Evolutionary conservation across 352 stramenopile genomes (phyloP).

Genomic region (Phytophthora pinifolia): DNA sequence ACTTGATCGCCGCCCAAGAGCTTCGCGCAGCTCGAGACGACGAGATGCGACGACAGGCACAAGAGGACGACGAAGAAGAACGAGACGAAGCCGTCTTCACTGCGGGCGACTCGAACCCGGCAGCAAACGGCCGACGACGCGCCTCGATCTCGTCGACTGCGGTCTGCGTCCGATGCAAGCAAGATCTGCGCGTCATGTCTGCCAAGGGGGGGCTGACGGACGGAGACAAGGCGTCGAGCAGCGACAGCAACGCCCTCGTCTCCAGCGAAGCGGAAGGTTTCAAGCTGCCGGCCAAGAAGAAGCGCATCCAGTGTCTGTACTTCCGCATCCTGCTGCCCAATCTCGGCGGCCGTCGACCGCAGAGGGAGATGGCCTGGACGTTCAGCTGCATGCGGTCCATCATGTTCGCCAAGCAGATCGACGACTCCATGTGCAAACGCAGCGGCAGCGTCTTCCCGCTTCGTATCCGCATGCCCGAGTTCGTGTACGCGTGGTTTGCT

Average conservation of each 20-base stretch:
- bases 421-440: conserved; percentile 73
- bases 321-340: conserved; percentile 93
- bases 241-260: conserved; percentile 1
- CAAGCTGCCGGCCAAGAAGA: conserved; percentile 32
- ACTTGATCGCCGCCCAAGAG: conserved; percentile 68
- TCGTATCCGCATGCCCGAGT: conserved; percentile 91
- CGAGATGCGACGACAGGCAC: conserved; percentile 37
- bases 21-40: conserved; percentile 53
- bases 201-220: conserved; percentile 26
- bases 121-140: neutral
- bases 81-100: conserved; percentile 22
- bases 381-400: conserved; percentile 91
- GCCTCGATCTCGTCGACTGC: conserved; percentile 8
- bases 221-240: conserved; percentile 5
- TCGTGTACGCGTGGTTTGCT: conserved; percentile 93
- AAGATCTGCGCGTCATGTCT: conserved; percentile 43
- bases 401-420: conserved; percentile 85
- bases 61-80: conserved; percentile 48
- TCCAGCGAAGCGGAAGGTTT: conserved; percentile 10
- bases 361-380: conserved; percentile 82
- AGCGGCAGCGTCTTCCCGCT: conserved; percentile 44
- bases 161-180: conserved; percentile 67
- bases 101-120: neutral
- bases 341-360: conserved; percentile 74
- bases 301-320: conserved; percentile 80